Evolutionary conservation across 2,329 filamentous ascomycete species (phyloP).

Genomic region (Diaporthe sp.): DNA sequence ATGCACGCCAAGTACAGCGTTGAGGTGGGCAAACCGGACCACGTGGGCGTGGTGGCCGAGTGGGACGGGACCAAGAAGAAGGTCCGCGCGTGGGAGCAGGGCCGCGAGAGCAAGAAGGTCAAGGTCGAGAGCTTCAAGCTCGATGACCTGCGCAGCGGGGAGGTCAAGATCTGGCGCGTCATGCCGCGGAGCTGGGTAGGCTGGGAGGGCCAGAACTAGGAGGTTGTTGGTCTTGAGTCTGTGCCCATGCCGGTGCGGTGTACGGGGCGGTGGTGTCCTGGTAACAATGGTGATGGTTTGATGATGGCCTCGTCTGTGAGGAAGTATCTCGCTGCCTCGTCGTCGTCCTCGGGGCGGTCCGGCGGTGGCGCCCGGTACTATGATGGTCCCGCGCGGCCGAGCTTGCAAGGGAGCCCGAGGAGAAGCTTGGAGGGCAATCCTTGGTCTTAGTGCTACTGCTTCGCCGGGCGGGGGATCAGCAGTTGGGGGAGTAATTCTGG

Average conservation of each 20-base stretch:
- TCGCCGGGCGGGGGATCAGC: constrained; percentile 22
- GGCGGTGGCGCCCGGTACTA: background rate
- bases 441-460: constrained; percentile 34
- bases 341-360: constrained; percentile 6
- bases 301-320: too few relatives aligned
- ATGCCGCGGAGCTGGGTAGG: constrained; percentile 94
- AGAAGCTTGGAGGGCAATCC: constrained; percentile 8
- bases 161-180: constrained; percentile 97
- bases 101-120: constrained; percentile 91
- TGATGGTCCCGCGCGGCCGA: background rate
- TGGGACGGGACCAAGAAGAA: constrained; percentile 99
- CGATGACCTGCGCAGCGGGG: constrained; percentile 89
- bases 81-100: constrained; percentile 94
- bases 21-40: constrained; percentile 89
- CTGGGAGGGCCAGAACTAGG: constrained; percentile 76
- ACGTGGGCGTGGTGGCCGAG: constrained; percentile 91
- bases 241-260: constrained; percentile 25
- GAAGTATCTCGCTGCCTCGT: background rate
- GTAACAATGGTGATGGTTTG: background rate
- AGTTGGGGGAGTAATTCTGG: background rate
- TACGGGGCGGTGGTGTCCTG: constrained; percentile 25
- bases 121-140: constrained; percentile 95
- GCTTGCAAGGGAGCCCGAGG: background rate
- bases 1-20: constrained; percentile 94
- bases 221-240: constrained; percentile 22